Conservation (phyloP, 2,329 filamentous ascomycete genomes). For the Calonectria hawksworthii region DNA sequence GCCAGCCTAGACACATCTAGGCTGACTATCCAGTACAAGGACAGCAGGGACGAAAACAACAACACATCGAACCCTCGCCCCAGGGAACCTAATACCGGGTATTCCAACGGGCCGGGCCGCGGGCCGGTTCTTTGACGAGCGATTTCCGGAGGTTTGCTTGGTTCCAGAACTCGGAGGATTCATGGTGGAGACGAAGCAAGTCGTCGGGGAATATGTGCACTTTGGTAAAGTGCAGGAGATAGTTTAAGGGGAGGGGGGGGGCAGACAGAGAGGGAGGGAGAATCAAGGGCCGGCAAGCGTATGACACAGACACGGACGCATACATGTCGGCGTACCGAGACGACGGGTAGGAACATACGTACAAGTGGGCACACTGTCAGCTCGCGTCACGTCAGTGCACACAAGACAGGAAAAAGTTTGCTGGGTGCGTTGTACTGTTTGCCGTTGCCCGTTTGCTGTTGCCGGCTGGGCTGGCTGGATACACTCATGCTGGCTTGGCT, state of each 20-base stretch:
- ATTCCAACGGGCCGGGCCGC: slow-evolving; percentile 46
- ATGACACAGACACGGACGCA: slow-evolving; percentile 10
- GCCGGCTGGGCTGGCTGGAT: slow-evolving; percentile 24
- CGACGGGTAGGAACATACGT: slow-evolving; percentile 27
- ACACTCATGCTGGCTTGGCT: slow-evolving; percentile 19
- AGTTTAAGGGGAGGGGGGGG: slow-evolving; percentile 11
- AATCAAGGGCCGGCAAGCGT: not conserved
- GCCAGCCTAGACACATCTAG: not conserved
- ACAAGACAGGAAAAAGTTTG: slow-evolving; percentile 17
- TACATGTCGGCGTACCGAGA: slow-evolving; percentile 30
- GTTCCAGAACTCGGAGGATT: slow-evolving; percentile 32
- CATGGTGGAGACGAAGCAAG: slow-evolving; percentile 26
- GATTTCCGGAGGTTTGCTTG: slow-evolving; percentile 18
- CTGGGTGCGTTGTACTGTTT: slow-evolving; percentile 29
- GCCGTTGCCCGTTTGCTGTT: slow-evolving; percentile 28
- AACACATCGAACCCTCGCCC: slow-evolving; percentile 2
- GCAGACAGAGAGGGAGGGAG: not conserved
- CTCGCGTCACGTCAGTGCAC: slow-evolving; percentile 33
- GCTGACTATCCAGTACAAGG: not conserved
- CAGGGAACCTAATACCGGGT: slow-evolving; percentile 35
- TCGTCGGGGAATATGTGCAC: slow-evolving; percentile 16
- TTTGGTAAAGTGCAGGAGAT: slow-evolving; percentile 30
- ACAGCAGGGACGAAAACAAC: not conserved
- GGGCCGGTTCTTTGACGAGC: slow-evolving; percentile 31
- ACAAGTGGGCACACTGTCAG: slow-evolving; percentile 31